Evolutionary conservation across 164 flowering plant genomes (phyloP).

Genomic region (Vitis rotundifolia): DNA sequence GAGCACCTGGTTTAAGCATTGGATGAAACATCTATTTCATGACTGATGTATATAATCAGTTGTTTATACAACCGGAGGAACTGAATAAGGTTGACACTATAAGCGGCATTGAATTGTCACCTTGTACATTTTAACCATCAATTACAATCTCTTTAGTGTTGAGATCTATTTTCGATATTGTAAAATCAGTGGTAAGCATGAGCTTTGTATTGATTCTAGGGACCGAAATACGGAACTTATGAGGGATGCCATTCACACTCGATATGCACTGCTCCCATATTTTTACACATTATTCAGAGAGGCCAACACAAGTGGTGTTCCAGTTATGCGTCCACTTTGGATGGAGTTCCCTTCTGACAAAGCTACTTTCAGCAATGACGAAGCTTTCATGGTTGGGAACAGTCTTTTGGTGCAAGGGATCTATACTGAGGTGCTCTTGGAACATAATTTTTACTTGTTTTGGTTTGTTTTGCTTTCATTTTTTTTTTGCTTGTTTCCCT

Average conservation of each 20-base stretch:
- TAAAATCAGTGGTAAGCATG: background rate
- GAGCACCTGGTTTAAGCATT: background rate
- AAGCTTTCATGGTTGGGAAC: slow-evolving; percentile 95
- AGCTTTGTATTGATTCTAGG: slow-evolving; percentile 39
- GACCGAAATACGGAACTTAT: slow-evolving; percentile 79
- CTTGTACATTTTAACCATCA: background rate
- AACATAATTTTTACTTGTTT: background rate
- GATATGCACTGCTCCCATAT: slow-evolving; percentile 85
- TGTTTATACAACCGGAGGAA: background rate
- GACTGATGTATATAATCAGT: background rate
- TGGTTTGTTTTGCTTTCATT: background rate
- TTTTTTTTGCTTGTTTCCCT: background rate
- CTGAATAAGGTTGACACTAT: background rate
- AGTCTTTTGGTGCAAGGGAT: slow-evolving; percentile 93
- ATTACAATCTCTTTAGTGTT: background rate
- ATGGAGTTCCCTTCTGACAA: slow-evolving; percentile 97
- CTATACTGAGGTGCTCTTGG: slow-evolving; percentile 59
- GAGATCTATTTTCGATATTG: background rate
- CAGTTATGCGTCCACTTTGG: slow-evolving; percentile 94
- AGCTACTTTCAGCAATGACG: slow-evolving; percentile 83
- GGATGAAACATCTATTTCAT: background rate
- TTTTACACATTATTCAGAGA: slow-evolving; percentile 91
- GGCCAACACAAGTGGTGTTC: slow-evolving; percentile 80
- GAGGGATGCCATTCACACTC: slow-evolving; percentile 76
- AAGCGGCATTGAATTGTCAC: background rate